Conservation (phyloP, 257 asterid genomes). For the Rubia yunnanensis region DNA sequence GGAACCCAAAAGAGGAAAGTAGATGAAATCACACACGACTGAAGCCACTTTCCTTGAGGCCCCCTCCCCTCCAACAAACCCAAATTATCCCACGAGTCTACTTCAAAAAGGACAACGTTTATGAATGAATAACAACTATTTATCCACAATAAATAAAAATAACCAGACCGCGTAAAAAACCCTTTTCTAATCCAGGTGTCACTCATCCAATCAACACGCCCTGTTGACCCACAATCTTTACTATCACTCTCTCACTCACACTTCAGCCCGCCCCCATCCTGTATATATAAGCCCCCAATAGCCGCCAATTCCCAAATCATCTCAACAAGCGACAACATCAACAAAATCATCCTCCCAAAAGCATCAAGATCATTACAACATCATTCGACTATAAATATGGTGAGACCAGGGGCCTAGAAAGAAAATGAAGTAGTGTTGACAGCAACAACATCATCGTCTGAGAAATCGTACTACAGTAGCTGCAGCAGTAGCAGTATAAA, state of each 20-base stretch:
- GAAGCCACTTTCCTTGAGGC: slow-evolving; percentile 6
- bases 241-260: not conserved
- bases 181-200: slow-evolving; percentile 17
- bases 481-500: not conserved
- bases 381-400: slow-evolving; percentile 28
- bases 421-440: slow-evolving; percentile 22
- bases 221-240: slow-evolving; percentile 18
- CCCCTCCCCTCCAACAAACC: not conserved
- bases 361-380: not conserved
- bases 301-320: slow-evolving; percentile 41
- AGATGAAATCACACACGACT: not conserved
- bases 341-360: not conserved
- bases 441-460: not conserved
- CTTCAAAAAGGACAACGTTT: not conserved
- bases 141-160: not conserved
- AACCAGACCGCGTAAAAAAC: slow-evolving; percentile 28
- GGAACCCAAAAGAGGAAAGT: not conserved
- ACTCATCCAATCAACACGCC: slow-evolving; percentile 21
- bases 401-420: slow-evolving; percentile 23
- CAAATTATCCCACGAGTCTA: slow-evolving; percentile 1
- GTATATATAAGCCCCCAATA: slow-evolving; percentile 20
- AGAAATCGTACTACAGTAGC: not conserved
- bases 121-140: not conserved
- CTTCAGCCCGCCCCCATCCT: slow-evolving; percentile 3
- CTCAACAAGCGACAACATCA: not conserved